Base-by-base conservation (phyloP, 768 basidiomycete genomes). In the Ramaria sp. region DNA sequence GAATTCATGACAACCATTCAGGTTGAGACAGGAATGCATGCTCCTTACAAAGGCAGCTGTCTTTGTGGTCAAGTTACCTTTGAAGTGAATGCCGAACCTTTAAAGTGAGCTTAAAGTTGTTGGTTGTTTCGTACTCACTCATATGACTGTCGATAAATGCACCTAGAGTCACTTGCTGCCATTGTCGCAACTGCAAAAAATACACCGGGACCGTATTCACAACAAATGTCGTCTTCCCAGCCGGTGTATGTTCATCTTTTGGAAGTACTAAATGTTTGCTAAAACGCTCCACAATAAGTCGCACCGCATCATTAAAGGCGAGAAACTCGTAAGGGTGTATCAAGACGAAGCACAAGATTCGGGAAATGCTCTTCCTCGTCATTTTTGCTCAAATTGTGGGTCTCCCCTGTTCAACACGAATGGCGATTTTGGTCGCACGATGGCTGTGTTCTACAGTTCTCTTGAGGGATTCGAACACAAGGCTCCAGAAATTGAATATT, bases 201-300 rank as follows among this genome's bases (percentile, higher is more conserved):
- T 58, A 56, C 42, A 58, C 57, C 3, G 57, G 57, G 22, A 58
- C 57, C 9, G 56, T 50, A 1, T 58, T 58, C 27, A 57, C 57
- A 12, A 58, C 56, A 10, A 58, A 56, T 30, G 27, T 58, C 8
- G 48, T 58, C 12, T 58, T 58, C 24, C 57, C 57, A 3, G 32
- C 56, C 16, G 38, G 39, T 4, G 57, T 58, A 34, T 39, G 55
- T 41, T 30, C 38, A 39, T 10, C 15, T 28, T n/a, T 10, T 43
- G 5, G 4, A 2, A 13, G 32, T 34, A 13, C 32, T 34, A 34
- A 50, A 50, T n/a, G 48, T n/a, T 25, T 43, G 10, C 48, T 36
- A 39, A 30, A 1, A 28, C 13, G 6, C 22, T 36, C 9, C 50
- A 16, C 1, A 1, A 22, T 3, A 30, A 58, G 57, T 48, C 28